phyloP scores from a whole-genome alignment of 78 protist genomes.

The Dictyostelium brefeldianum region DNA sequence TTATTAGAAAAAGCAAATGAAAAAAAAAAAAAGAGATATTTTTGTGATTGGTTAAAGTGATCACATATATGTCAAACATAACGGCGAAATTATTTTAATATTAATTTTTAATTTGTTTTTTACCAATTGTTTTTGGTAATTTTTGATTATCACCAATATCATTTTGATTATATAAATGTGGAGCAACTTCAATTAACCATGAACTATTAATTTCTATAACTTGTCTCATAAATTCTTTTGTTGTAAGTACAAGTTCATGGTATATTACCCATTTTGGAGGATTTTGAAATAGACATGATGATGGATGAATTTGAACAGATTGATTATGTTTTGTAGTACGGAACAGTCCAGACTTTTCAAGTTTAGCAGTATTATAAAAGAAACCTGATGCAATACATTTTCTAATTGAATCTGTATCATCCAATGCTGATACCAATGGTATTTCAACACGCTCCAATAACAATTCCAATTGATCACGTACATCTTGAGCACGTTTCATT shows the following conservation, averaged over 20 bases:
- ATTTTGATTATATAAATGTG: slow-evolving; percentile 93
- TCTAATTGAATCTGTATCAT: slow-evolving; percentile 79
- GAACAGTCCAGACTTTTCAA: slow-evolving; percentile 76
- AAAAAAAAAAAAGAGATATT: slow-evolving; percentile 1
- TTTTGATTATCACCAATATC: slow-evolving; percentile 6
- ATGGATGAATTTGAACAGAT: slow-evolving; percentile 91
- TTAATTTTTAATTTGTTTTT: slow-evolving; percentile 19
- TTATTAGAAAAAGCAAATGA: background rate
- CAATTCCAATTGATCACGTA: slow-evolving; percentile 94
- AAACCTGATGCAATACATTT: slow-evolving; percentile 95
- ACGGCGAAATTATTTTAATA: background rate
- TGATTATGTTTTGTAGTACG: slow-evolving; percentile 91
- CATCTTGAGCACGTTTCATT: slow-evolving; percentile 96
- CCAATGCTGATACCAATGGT: slow-evolving; percentile 40
- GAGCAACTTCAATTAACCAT: slow-evolving; percentile 99
- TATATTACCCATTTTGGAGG: slow-evolving; percentile 94
- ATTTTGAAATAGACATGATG: slow-evolving; percentile 71
- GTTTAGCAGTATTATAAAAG: slow-evolving; percentile 92
- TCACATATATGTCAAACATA: too few species aligned
- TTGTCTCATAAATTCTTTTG: slow-evolving; percentile 95
- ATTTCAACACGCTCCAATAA: slow-evolving; percentile 94
- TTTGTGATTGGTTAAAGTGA: too few species aligned
- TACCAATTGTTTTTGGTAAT: slow-evolving; percentile 19
- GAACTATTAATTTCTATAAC: slow-evolving; percentile 94
- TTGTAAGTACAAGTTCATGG: slow-evolving; percentile 95